A percentile compares a stretch with the other conserved stretches of the same genome.
Evolutionary conservation across 2,329 filamentous ascomycete species (phyloP).

Genomic region (Pseudophaeomoniella oleicola): DNA sequence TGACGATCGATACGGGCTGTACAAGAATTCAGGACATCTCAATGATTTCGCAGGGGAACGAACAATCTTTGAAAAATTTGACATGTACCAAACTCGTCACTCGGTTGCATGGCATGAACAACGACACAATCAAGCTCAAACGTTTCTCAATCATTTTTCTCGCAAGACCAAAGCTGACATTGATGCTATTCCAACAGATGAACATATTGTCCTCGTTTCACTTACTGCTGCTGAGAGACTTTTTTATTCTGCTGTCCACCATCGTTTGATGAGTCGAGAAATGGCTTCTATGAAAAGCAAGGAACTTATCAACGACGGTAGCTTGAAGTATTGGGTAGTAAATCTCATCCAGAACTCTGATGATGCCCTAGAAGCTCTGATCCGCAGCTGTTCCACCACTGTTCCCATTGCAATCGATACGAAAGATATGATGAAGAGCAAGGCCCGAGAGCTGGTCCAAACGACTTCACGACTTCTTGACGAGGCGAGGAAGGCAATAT

Average conservation of each 20-base stretch:
- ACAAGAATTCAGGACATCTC: slow-evolving; percentile 29
- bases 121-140: slow-evolving; percentile 37
- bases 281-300: background rate
- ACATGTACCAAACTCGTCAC: slow-evolving; percentile 32
- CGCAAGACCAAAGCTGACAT: slow-evolving; percentile 17
- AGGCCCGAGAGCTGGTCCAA: slow-evolving; percentile 2
- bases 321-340: background rate
- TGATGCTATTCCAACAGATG: background rate
- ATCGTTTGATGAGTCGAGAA: background rate
- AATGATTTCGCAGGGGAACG: slow-evolving; percentile 25
- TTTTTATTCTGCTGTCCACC: background rate
- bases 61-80: slow-evolving; percentile 41
- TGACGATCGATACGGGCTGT: slow-evolving; percentile 29
- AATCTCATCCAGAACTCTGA: background rate
- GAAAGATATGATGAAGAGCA: slow-evolving; percentile 2
- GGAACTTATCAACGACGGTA: background rate
- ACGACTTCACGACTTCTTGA: background rate
- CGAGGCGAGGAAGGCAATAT: background rate
- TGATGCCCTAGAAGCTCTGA: background rate
- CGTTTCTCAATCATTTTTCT: slow-evolving; percentile 39
- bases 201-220: background rate
- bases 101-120: slow-evolving; percentile 37
- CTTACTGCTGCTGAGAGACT: background rate
- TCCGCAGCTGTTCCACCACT: background rate
- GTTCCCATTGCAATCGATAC: slow-evolving; percentile 1